phyloP scores from a whole-genome alignment of 441 rosid genomes.

The Populus hybrid region DNA sequence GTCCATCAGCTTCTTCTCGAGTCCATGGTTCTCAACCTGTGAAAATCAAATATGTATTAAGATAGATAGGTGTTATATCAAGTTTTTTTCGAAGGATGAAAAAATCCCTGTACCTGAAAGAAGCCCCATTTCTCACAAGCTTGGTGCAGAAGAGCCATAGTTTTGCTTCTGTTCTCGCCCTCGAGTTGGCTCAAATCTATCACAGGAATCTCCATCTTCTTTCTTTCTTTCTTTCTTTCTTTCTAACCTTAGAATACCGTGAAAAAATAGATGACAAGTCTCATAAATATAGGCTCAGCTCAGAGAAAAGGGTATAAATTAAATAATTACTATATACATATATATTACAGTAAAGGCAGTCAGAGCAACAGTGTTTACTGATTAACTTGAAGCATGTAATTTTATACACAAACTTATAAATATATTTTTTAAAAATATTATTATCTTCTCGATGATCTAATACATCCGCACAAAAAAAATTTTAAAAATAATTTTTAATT shows the following conservation, averaged over 20 bases:
- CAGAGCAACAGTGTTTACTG: too few relatives aligned
- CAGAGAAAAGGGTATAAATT: too few relatives aligned
- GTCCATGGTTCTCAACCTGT: constrained; percentile 84
- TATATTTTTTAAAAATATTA: too few relatives aligned
- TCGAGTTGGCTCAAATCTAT: constrained; percentile 61
- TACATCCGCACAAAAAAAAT: too few relatives aligned
- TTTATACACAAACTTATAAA: too few relatives aligned
- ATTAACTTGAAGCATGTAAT: too few relatives aligned
- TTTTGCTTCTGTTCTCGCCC: constrained; percentile 57
- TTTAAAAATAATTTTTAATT: too few relatives aligned
- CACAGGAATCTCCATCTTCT: constrained; percentile 60
- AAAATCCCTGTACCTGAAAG: constrained; percentile 55
- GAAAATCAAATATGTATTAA: constrained; percentile 4
- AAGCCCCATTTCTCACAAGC: constrained; percentile 94
- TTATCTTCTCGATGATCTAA: too few relatives aligned
- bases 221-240: background rate
- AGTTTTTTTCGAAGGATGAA: background rate
- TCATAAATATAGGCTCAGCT: background rate
- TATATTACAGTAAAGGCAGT: too few relatives aligned
- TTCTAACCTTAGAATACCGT: constrained; percentile 7
- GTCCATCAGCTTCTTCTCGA: constrained; percentile 60
- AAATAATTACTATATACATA: too few relatives aligned
- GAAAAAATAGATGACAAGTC: constrained; percentile 6
- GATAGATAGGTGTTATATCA: background rate
- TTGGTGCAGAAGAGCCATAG: constrained; percentile 64